phyloP scores from a whole-genome alignment of 1,284 basidiomycete species.

The Earliella scabrosa region DNA sequence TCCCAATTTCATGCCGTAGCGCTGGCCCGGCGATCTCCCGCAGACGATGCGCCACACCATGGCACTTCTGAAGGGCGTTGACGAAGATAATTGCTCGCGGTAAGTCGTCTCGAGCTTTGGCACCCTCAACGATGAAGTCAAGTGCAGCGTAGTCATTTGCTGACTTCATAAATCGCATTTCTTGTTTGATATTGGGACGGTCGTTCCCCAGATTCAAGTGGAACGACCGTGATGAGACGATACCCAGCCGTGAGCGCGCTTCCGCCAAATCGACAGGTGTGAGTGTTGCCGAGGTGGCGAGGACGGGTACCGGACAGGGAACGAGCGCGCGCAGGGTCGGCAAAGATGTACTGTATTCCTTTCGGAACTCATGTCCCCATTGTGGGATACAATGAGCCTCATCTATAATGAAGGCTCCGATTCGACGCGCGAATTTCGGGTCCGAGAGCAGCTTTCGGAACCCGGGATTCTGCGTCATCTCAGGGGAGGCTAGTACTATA shows the following conservation, averaged over 20 bases:
- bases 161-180: conserved; percentile 29
- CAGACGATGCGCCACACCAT: not conserved
- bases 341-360: not conserved
- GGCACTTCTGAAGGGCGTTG: not conserved
- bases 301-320: not conserved
- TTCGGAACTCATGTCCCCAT: not conserved
- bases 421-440: not conserved
- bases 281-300: conserved; percentile 25
- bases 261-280: conserved; percentile 28
- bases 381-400: conserved; percentile 6
- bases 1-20: not conserved
- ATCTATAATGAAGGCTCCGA: not conserved
- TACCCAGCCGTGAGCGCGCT: not conserved
- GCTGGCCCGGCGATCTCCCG: not conserved
- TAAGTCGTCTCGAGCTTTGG: not conserved
- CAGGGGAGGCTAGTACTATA: too few relatives aligned
- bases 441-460: too few relatives aligned
- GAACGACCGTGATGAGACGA: conserved; percentile 1
- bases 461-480: too few relatives aligned
- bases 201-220: conserved; percentile 15
- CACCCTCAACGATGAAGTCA: not conserved
- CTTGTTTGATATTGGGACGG: conserved; percentile 1
- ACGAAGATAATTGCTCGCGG: not conserved
- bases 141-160: not conserved
- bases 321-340: not conserved